Evolutionary conservation across 768 basidiomycete genomes (phyloP).

Genomic region (Phanerochaete carnosa): DNA sequence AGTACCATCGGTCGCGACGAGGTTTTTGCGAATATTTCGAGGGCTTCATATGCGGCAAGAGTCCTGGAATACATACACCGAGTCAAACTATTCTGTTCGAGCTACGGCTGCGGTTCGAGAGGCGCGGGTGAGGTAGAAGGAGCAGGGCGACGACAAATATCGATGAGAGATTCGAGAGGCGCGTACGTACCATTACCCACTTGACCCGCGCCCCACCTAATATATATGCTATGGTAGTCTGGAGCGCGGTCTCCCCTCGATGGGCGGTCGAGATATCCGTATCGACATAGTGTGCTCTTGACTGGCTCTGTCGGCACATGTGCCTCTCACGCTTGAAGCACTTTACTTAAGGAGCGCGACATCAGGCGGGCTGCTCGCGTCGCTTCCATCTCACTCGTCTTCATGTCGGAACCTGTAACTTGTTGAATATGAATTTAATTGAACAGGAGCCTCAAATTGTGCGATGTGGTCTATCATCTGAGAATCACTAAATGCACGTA

Average conservation of each 20-base stretch:
- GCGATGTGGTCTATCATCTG: too few species aligned
- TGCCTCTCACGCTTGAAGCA: too few species aligned
- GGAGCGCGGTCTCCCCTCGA: constrained; percentile 96
- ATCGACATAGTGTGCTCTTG: constrained; percentile 96
- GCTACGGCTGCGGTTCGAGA: constrained; percentile 93
- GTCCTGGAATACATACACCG: constrained; percentile 98
- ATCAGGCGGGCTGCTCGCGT: too few species aligned
- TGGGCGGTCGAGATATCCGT: constrained; percentile 97
- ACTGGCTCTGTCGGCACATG: constrained; percentile 88
- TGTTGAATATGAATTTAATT: too few species aligned
- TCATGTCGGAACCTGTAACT: too few species aligned
- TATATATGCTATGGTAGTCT: too few species aligned
- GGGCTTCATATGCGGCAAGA: constrained; percentile 97
- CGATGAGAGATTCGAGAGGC: constrained; percentile 92
- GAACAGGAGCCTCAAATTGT: too few species aligned
- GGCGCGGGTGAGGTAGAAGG: constrained; percentile 94
- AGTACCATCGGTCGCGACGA: constrained; percentile 93
- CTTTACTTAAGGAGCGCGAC: too few species aligned
- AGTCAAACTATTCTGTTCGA: constrained; percentile 98
- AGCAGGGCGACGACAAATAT: constrained; percentile 96
- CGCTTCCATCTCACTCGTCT: too few species aligned
- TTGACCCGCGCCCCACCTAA: too few species aligned
- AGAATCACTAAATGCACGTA: too few species aligned
- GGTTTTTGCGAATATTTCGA: constrained; percentile 99
- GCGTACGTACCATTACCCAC: constrained; percentile 80